phyloP scores from a whole-genome alignment of 2,329 filamentous ascomycete genomes.

The Penicillium freii region DNA sequence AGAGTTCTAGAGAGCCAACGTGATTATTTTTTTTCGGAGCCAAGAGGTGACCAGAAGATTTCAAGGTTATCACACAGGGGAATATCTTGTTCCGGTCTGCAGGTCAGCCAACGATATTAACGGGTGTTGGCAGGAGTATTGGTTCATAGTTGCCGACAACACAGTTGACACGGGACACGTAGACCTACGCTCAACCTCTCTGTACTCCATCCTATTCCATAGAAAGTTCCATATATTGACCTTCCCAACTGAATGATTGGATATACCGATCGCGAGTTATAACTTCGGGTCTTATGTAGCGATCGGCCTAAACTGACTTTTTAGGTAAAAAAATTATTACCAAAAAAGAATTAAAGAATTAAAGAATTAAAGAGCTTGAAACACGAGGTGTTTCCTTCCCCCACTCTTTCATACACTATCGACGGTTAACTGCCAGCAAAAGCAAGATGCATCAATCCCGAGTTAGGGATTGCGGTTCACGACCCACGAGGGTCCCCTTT shows the following conservation, averaged over 20 bases:
- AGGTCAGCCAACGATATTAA: conserved; percentile 12
- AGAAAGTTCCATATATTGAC: conserved; percentile 2
- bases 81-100: conserved; percentile 10
- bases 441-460: conserved; percentile 9
- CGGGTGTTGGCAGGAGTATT: conserved; percentile 15
- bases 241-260: conserved; percentile 14
- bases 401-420: conserved; percentile 6
- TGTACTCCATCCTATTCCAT: background rate
- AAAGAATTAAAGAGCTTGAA: background rate
- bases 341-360: background rate
- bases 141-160: background rate
- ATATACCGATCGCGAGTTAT: conserved; percentile 11
- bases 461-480: conserved; percentile 14
- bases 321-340: background rate
- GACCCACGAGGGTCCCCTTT: conserved; percentile 16
- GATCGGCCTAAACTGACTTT: conserved; percentile 4
- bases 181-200: background rate
- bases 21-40: background rate
- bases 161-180: background rate
- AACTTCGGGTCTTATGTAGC: background rate
- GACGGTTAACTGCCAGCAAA: conserved; percentile 10
- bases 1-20: background rate
- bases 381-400: conserved; percentile 6
- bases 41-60: background rate
- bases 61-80: background rate